Evolutionary conservation across 495 filamentous ascomycete species (phyloP).

Genomic region (Penicillium dipodomyicola): DNA sequence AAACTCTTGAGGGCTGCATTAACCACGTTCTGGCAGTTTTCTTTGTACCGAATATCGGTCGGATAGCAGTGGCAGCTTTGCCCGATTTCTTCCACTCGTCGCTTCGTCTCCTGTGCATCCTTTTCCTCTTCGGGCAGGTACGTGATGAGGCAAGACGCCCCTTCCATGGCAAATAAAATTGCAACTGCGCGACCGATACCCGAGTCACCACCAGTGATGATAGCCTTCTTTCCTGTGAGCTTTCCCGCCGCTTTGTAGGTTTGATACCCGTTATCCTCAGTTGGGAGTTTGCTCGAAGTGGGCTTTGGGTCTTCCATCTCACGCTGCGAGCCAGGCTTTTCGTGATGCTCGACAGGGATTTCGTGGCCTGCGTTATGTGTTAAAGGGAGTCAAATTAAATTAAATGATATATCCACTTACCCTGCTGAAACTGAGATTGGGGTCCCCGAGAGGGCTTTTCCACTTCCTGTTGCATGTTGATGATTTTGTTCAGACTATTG

Average conservation of each 20-base stretch:
- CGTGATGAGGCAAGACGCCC: conserved; percentile 69
- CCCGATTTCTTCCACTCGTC: conserved; percentile 62
- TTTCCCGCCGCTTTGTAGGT: conserved; percentile 79
- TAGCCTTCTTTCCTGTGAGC: conserved; percentile 66
- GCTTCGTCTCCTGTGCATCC: conserved; percentile 73
- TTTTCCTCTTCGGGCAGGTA: conserved; percentile 75
- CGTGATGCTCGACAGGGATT: conserved; percentile 65
- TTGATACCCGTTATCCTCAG: conserved; percentile 66
- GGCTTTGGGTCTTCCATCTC: conserved; percentile 64
- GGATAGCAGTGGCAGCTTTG: conserved; percentile 58
- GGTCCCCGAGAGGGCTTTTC: conserved; percentile 16
- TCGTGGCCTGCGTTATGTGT: conserved; percentile 54
- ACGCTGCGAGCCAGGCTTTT: conserved; percentile 64
- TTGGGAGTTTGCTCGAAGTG: conserved; percentile 63
- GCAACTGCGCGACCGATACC: conserved; percentile 79
- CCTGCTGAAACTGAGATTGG: conserved; percentile 21
- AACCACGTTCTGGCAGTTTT: conserved; percentile 69
- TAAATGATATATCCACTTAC: conserved; percentile 6
- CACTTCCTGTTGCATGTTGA: conserved; percentile 20
- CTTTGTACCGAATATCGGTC: conserved; percentile 58
- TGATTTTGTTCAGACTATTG: background rate
- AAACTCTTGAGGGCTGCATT: conserved; percentile 62
- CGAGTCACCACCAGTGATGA: conserved; percentile 82
- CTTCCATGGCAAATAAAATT: conserved; percentile 80
- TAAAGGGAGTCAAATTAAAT: background rate